Conservation (phyloP, 805 yeast species). For the Brettanomyces sp. region DNA sequence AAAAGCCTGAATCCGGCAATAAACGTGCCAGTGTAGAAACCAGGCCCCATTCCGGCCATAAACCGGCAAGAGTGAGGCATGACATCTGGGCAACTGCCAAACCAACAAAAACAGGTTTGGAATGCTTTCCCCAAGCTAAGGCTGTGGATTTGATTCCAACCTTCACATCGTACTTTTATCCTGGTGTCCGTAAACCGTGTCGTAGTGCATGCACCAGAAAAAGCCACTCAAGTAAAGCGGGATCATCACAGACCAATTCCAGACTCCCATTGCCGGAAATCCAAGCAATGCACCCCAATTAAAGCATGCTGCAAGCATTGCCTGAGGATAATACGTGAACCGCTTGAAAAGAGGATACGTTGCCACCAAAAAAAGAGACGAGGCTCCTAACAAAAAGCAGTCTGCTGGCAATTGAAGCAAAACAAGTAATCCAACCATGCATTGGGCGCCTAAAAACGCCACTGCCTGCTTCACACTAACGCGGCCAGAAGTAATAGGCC, state of each 20-base stretch:
- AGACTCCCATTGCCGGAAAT: conserved; percentile 90
- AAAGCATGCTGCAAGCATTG: conserved; percentile 69
- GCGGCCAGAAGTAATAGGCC: conserved; percentile 91
- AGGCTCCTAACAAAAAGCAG: conserved; percentile 76
- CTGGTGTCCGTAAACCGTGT: conserved; percentile 95
- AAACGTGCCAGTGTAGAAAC: conserved; percentile 58
- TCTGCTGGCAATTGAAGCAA: conserved; percentile 65
- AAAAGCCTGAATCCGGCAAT: conserved; percentile 62
- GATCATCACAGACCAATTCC: conserved; percentile 66
- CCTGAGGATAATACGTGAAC: conserved; percentile 93
- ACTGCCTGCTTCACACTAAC: conserved; percentile 65
- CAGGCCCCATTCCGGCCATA: conserved; percentile 80
- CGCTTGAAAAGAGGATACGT: conserved; percentile 91
- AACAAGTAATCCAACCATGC: conserved; percentile 64
- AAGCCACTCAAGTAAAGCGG: conserved; percentile 71
- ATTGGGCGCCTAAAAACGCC: conserved; percentile 62
- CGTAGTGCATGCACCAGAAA: conserved; percentile 93
- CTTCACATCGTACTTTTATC: conserved; percentile 79
- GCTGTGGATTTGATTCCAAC: conserved; percentile 97
- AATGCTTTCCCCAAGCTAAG: conserved; percentile 78
- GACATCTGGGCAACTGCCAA: conserved; percentile 62
- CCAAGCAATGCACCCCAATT: conserved; percentile 94
- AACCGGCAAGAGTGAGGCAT: conserved; percentile 58
- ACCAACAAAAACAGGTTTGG: conserved; percentile 60
- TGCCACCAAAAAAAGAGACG: conserved; percentile 69